These are phyloP conservation scores for Ascodesmis nigricans DNA, from an alignment of 495 filamentous ascomycete genomes.

Conservation along the genomic window DNA sequence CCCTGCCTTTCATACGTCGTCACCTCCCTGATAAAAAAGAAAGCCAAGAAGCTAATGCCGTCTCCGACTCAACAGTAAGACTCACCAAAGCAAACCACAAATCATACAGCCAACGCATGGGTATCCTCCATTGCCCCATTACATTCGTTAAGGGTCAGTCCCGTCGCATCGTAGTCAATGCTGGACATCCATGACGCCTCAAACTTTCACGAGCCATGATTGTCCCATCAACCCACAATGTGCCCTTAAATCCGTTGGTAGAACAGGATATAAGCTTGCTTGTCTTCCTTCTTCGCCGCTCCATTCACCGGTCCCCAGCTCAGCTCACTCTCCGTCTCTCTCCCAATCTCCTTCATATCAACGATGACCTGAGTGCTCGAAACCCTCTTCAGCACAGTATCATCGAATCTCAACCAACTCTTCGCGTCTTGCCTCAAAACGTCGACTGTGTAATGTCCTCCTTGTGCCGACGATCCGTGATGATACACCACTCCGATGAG, in stretches of 20 bases:
- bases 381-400: conserved; percentile 72
- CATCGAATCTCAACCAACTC: conserved; percentile 91
- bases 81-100: no score
- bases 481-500: conserved; percentile 91
- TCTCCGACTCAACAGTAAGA: no score
- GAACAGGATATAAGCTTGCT: conserved; percentile 89
- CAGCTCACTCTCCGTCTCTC: conserved; percentile 43
- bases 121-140: no score
- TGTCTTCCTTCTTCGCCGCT: conserved; percentile 70
- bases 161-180: no score
- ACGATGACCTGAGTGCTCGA: conserved; percentile 79
- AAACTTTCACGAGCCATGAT: no score
- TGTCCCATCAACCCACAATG: no score
- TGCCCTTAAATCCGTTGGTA: conserved; percentile 57
- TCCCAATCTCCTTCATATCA: conserved; percentile 40
- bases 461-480: conserved; percentile 84
- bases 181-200: no score
- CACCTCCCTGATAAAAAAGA: no score
- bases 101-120: no score
- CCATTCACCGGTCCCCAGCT: conserved; percentile 68
- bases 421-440: conserved; percentile 77
- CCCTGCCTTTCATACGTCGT: no score
- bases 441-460: conserved; percentile 93
- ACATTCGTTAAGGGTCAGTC: no score
- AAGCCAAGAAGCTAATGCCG: no score